These are phyloP conservation scores for Euptelea pleiosperma DNA, from an alignment of 164 flowering plant genomes.

Conservation along the genomic window DNA sequence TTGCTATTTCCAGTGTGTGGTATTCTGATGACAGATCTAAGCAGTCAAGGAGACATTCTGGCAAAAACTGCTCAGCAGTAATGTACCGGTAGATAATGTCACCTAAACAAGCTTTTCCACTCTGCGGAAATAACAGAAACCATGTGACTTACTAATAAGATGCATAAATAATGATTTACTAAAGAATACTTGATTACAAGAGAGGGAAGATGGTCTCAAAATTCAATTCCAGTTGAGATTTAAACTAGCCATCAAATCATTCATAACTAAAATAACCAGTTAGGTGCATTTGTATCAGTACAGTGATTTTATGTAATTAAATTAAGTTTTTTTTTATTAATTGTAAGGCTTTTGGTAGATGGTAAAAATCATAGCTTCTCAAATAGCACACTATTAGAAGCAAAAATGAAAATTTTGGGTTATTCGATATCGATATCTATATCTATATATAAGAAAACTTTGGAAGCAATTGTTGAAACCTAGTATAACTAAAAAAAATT, in stretches of 20 bases:
- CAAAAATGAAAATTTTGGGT: no score
- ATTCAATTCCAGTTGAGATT: neutral
- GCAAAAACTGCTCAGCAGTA: conserved; percentile 56
- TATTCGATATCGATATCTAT: no score
- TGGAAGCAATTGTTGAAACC: no score
- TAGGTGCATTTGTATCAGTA: no score
- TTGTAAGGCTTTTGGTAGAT: no score
- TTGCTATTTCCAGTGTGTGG: conserved; percentile 57
- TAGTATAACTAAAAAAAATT: no score
- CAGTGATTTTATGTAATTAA: no score
- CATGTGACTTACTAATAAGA: neutral
- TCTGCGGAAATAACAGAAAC: conserved; percentile 33
- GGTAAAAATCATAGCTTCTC: no score
- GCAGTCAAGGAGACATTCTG: conserved; percentile 64
- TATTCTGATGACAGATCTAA: conserved; percentile 67
- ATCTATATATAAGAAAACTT: no score
- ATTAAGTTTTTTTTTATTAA: no score
- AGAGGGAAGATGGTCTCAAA: neutral
- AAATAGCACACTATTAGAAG: no score
- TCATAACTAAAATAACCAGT: neutral
- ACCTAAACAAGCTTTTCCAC: conserved; percentile 68
- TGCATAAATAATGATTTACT: neutral
- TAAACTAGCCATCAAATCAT: neutral
- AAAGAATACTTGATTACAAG: neutral
- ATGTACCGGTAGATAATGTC: conserved; percentile 58